Conservation (phyloP, 2,329 filamentous ascomycete species). For the Decorospora gaudefroyi region DNA sequence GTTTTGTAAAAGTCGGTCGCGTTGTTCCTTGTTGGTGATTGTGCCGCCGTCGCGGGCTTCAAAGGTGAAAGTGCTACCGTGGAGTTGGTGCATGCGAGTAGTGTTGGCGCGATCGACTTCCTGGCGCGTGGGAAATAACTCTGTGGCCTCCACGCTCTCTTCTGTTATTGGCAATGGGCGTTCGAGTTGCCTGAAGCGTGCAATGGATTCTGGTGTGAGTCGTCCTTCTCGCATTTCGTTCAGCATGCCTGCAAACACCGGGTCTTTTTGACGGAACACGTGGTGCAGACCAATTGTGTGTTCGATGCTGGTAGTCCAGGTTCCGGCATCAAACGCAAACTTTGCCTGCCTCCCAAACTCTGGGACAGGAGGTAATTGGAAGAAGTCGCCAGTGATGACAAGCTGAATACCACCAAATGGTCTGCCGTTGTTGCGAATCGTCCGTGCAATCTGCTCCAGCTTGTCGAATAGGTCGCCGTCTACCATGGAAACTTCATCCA, state of each 20-base stretch:
- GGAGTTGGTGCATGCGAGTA: constrained; percentile 70
- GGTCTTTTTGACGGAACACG: constrained; percentile 93
- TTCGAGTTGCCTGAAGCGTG: constrained; percentile 73
- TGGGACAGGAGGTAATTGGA: constrained; percentile 92
- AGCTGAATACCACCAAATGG: constrained; percentile 97
- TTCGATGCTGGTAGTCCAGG: constrained; percentile 90
- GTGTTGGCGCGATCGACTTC: constrained; percentile 90
- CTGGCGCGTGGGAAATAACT: constrained; percentile 86
- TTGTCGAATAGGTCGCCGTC: constrained; percentile 98
- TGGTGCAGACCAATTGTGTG: constrained; percentile 95
- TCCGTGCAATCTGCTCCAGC: constrained; percentile 82
- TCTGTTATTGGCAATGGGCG: constrained; percentile 66
- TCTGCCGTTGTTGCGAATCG: constrained; percentile 84
- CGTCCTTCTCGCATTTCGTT: constrained; percentile 95
- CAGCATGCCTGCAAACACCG: constrained; percentile 88
- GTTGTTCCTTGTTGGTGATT: constrained; percentile 65
- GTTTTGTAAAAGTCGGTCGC: constrained; percentile 79
- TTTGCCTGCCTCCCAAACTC: constrained; percentile 74
- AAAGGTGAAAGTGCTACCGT: constrained; percentile 69
- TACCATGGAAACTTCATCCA: constrained; percentile 98
- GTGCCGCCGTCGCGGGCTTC: constrained; percentile 75
- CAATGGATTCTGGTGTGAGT: constrained; percentile 75
- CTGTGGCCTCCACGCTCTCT: constrained; percentile 80
- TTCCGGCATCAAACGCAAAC: constrained; percentile 90
- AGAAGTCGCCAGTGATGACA: constrained; percentile 95